These are phyloP conservation scores for Paraconiothyrium brasiliense DNA, from an alignment of 2,329 filamentous ascomycete genomes.

Conservation along the genomic window DNA sequence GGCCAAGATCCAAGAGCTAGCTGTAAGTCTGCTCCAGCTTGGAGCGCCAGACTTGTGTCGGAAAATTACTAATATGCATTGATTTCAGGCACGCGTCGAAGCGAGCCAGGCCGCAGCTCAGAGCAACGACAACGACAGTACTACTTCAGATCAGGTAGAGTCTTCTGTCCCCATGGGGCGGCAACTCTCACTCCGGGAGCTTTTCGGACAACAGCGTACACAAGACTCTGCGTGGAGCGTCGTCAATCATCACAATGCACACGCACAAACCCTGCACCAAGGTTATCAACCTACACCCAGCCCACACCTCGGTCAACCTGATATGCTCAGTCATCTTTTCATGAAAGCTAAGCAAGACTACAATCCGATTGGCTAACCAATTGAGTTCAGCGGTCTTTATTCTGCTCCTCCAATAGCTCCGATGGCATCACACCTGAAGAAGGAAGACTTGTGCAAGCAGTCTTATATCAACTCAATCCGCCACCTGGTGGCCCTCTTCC, in stretches of 20 bases:
- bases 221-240: constrained; percentile 63
- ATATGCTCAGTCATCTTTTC: constrained; percentile 47
- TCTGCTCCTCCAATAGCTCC: background rate
- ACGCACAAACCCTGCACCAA: constrained; percentile 8
- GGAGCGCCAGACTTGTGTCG: too few species aligned
- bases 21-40: constrained; percentile 32
- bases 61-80: background rate
- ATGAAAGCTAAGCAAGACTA: constrained; percentile 48
- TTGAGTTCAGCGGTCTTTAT: background rate
- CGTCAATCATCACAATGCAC: constrained; percentile 52
- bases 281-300: constrained; percentile 20
- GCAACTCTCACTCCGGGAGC: constrained; percentile 61
- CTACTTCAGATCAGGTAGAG: constrained; percentile 41
- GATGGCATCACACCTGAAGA: background rate
- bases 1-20: constrained; percentile 64
- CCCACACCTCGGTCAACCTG: constrained; percentile 33
- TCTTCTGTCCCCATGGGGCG: constrained; percentile 60
- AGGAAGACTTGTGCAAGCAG: constrained; percentile 1
- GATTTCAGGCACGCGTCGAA: constrained; percentile 53
- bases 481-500: background rate
- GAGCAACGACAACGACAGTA: constrained; percentile 31
- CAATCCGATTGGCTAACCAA: constrained; percentile 39
- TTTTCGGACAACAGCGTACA: constrained; percentile 64
- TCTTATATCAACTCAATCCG: background rate
- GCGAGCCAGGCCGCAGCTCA: constrained; percentile 55